A percentile compares a stretch with the other conserved stretches of the same genome.
Evolutionary conservation across 768 basidiomycete genomes (phyloP).

Genomic region (Termitomyces sp.): DNA sequence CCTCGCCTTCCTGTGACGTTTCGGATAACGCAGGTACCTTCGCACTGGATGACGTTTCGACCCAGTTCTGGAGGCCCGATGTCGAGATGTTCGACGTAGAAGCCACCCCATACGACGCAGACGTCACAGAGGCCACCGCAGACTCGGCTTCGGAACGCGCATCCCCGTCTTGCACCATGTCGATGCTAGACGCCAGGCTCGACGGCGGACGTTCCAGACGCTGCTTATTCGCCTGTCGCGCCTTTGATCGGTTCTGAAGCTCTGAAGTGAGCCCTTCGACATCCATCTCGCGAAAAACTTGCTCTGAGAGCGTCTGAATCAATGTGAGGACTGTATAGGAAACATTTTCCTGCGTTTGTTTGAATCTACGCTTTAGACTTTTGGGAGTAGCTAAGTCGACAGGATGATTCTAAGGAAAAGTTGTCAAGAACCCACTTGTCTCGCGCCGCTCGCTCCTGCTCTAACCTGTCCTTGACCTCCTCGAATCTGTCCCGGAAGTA

Average conservation of each 20-base stretch:
- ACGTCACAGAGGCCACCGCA: constrained; percentile 30
- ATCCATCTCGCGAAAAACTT: constrained; percentile 69
- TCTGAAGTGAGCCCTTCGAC: constrained; percentile 66
- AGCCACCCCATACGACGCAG: constrained; percentile 12
- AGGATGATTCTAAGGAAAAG: background rate
- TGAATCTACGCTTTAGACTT: constrained; percentile 70
- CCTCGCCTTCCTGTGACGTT: constrained; percentile 12
- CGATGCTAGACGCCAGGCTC: constrained; percentile 31
- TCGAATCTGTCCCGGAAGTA: constrained; percentile 61
- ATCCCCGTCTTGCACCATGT: constrained; percentile 28
- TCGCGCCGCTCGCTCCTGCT: constrained; percentile 55
- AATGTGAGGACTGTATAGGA: constrained; percentile 72
- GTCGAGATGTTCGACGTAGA: constrained; percentile 12
- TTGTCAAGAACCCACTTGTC: constrained; percentile 52
- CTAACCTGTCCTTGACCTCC: constrained; percentile 59
- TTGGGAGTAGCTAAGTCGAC: background rate
- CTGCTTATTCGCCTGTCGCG: constrained; percentile 8
- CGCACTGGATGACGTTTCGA: constrained; percentile 17
- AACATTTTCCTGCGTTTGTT: constrained; percentile 70
- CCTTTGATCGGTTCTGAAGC: constrained; percentile 32
- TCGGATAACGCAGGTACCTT: constrained; percentile 12
- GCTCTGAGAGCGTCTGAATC: constrained; percentile 58
- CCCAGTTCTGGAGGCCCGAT: constrained; percentile 33
- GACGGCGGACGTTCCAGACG: constrained; percentile 14
- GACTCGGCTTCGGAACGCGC: constrained; percentile 39